Evolutionary conservation across 345 rosid species (phyloP).

Genomic region (Acer campestre): DNA sequence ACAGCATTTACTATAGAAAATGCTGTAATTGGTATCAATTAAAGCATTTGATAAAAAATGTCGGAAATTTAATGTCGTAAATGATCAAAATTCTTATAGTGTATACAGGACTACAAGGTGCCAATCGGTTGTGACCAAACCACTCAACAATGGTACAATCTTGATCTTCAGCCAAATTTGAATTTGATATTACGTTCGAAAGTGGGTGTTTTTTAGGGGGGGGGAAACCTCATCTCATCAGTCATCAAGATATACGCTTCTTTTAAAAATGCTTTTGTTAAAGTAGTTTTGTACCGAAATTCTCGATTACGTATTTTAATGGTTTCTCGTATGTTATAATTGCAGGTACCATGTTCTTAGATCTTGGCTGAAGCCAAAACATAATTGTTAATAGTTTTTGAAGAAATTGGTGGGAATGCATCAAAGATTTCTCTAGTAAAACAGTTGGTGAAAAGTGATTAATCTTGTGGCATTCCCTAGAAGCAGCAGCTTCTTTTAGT

Average conservation of each 20-base stretch:
- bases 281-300: no score
- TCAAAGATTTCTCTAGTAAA: constrained; percentile 48
- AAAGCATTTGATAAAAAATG: no score
- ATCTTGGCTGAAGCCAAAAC: constrained; percentile 57
- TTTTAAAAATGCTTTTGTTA: no score
- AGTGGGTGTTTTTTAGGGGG: no score
- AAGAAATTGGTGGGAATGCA: constrained; percentile 59
- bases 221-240: no score
- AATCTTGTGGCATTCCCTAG: background rate
- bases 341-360: constrained; percentile 70
- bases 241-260: no score
- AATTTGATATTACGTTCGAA: background rate
- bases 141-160: constrained; percentile 56
- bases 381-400: constrained; percentile 51
- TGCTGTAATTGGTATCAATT: no score
- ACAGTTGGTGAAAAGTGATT: constrained; percentile 30
- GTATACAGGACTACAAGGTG: constrained; percentile 43
- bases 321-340: constrained; percentile 6
- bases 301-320: no score
- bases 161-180: background rate
- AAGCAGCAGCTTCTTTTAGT: background rate
- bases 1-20: no score
- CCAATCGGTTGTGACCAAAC: constrained; percentile 56
- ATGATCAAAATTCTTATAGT: no score
- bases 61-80: no score